Percentiles rank a stretch among this genome's conserved stretches.
Conservation (phyloP, 805 yeast species). For the Lipomyces sp. region DNA sequence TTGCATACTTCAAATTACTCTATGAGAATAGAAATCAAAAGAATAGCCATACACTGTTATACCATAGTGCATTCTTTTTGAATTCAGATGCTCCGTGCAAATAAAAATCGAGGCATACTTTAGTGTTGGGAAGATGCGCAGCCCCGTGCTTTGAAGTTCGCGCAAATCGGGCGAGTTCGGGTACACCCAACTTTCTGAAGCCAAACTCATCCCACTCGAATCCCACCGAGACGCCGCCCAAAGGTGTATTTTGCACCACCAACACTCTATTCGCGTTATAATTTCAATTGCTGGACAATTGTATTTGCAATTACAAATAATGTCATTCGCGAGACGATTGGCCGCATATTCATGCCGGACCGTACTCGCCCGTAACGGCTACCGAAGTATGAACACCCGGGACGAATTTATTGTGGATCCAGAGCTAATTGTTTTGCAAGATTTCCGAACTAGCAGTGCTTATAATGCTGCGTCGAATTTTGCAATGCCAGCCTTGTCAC, state of each 20-base stretch:
- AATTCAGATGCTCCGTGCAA: too few species aligned
- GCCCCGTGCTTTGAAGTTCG: neutral
- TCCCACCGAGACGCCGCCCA: neutral
- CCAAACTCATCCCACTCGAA: neutral
- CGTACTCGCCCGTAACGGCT: constrained; percentile 9
- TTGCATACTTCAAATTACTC: too few species aligned
- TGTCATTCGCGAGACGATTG: constrained; percentile 18
- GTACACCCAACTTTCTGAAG: neutral
- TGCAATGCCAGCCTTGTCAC: constrained; percentile 98
- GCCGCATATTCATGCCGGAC: constrained; percentile 12
- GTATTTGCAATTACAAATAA: neutral
- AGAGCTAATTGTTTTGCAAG: neutral
- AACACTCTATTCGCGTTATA: neutral
- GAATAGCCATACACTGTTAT: too few species aligned
- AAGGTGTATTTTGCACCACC: neutral
- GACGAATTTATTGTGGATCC: neutral
- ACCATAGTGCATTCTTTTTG: too few species aligned
- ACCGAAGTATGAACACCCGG: constrained; percentile 1
- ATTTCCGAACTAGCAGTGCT: constrained; percentile 1
- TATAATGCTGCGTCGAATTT: constrained; percentile 49
- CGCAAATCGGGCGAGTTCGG: neutral
- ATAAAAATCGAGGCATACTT: neutral
- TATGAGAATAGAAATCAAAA: neutral
- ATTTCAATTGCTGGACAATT: constrained; percentile 25
- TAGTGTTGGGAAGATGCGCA: neutral